These are phyloP conservation scores for Ramaria sp. DNA, from an alignment of 768 basidiomycete species.

Conservation along the genomic window DNA sequence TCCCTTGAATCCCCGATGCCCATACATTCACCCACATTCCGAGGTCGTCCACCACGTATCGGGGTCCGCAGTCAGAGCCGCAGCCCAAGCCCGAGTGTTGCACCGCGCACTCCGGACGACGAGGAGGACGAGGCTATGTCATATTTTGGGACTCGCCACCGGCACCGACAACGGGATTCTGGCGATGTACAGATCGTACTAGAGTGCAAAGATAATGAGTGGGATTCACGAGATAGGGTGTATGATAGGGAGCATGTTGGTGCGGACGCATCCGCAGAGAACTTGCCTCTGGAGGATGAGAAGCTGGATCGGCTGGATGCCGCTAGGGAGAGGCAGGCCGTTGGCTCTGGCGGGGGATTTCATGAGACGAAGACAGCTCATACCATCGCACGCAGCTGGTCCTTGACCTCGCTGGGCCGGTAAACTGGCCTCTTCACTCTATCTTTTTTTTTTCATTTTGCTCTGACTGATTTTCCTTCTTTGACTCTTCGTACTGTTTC, in stretches of 20 bases:
- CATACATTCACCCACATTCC: neutral
- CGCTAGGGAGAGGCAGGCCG: too few relatives aligned
- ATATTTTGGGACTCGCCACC: neutral
- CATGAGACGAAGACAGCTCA: neutral
- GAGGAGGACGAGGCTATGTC: neutral
- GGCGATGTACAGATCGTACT: neutral
- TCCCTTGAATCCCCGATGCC: neutral
- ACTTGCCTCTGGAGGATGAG: neutral
- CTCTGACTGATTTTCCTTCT: too few relatives aligned
- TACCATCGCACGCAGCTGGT: neutral
- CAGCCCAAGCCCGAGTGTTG: constrained; percentile 1
- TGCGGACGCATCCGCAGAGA: neutral
- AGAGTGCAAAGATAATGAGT: neutral
- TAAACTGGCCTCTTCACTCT: too few relatives aligned
- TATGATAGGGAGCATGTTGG: neutral
- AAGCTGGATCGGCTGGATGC: neutral
- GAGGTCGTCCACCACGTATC: neutral
- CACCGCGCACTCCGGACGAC: constrained; percentile 5
- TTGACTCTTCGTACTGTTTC: too few relatives aligned
- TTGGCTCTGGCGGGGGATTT: neutral
- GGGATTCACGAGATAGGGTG: neutral
- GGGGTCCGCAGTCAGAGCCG: constrained; percentile 6
- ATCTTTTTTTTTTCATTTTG: too few relatives aligned
- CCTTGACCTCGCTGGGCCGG: neutral
- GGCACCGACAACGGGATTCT: neutral